A percentile compares a stretch with the other conserved stretches of the same genome.
Evolutionary conservation across 2,329 filamentous ascomycete species (phyloP).

Genomic region (Aspergillus luchuensis): DNA sequence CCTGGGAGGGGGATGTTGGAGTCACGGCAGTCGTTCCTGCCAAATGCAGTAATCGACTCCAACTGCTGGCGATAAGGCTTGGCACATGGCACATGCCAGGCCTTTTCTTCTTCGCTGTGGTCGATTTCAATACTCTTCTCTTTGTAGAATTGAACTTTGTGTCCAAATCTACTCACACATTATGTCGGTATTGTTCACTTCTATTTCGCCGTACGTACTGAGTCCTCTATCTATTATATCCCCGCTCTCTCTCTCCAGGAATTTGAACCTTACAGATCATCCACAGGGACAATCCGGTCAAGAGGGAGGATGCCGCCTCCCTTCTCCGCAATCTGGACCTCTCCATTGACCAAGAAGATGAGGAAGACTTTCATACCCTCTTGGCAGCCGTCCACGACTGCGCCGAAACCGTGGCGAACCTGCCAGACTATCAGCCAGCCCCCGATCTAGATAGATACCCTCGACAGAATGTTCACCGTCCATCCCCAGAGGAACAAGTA

Average conservation of each 20-base stretch:
- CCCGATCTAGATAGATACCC: conserved; percentile 49
- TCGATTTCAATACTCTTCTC: not conserved
- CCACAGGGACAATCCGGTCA: conserved; percentile 44
- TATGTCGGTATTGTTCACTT: conserved; percentile 35
- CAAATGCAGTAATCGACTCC: not conserved
- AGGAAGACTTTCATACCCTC: conserved; percentile 50
- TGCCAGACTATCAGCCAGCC: conserved; percentile 52
- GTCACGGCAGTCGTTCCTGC: not conserved
- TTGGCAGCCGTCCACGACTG: conserved; percentile 57
- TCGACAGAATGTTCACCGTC: conserved; percentile 48
- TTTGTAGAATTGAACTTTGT: not conserved
- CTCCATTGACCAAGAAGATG: conserved; percentile 40
- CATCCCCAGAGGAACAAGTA: conserved; percentile 45
- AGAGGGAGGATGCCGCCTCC: conserved; percentile 42
- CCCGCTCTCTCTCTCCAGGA: not conserved
- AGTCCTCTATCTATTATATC: not conserved
- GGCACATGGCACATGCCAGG: not conserved
- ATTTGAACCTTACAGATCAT: not conserved
- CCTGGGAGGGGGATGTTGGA: not conserved
- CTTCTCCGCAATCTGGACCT: conserved; percentile 43
- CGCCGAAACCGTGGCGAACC: conserved; percentile 46
- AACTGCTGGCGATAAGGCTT: not conserved
- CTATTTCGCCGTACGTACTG: conserved; percentile 28
- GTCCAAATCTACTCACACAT: not conserved
- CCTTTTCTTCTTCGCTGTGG: not conserved